Evolutionary conservation across 306 rosid genomes (phyloP).

Genomic region (Clitoria ternatea): DNA sequence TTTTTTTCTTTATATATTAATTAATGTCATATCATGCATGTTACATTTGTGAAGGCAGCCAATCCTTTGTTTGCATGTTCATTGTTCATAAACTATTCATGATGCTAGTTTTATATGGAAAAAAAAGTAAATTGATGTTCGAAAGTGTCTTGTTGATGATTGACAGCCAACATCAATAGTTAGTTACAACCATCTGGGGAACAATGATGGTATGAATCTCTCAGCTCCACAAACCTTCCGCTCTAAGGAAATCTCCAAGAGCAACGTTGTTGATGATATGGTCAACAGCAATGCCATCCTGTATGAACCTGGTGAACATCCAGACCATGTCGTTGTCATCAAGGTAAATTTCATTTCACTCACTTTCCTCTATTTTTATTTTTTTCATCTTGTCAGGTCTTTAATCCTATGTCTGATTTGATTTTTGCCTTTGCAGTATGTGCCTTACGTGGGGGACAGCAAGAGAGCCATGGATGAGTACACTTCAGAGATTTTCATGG

Average conservation of each 20-base stretch:
- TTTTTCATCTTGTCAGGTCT: background rate
- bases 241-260: conserved; percentile 95
- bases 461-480: conserved; percentile 99
- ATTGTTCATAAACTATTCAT: background rate
- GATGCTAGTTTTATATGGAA: background rate
- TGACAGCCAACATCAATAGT: conserved; percentile 94
- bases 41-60: background rate
- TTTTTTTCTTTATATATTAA: no score
- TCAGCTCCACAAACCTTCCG: conserved; percentile 98
- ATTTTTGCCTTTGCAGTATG: conserved; percentile 59
- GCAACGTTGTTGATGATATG: conserved; percentile 98
- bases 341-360: conserved; percentile 48
- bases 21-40: background rate
- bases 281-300: conserved; percentile 95
- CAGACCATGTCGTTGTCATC: conserved; percentile 95
- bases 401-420: background rate
- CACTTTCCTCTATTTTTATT: background rate
- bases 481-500: conserved; percentile 98
- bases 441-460: conserved; percentile 96
- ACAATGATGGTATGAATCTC: conserved; percentile 98
- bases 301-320: conserved; percentile 91
- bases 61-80: background rate
- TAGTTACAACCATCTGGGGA: conserved; percentile 98
- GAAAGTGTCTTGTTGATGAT: background rate
- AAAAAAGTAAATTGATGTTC: background rate